Percentiles rank a stretch among this genome's conserved stretches.
Evolutionary conservation across 345 rosid species (phyloP).

Genomic region (Melaleuca quinquenervia): DNA sequence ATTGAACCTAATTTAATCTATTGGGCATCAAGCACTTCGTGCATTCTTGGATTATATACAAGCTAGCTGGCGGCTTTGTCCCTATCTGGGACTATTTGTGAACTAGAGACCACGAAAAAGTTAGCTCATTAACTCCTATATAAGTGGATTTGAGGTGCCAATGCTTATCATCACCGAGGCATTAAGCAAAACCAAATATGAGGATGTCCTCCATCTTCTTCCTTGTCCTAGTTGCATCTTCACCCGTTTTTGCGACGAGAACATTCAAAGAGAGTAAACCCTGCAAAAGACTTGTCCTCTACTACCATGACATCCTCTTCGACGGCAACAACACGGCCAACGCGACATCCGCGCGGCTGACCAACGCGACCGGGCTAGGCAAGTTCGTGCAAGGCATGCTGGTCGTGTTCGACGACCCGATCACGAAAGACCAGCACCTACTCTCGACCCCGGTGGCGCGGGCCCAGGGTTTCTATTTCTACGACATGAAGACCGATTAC

Average conservation of each 20-base stretch:
- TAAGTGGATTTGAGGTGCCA: not conserved
- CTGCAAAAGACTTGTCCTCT: slow-evolving; percentile 38
- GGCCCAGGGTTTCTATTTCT: slow-evolving; percentile 68
- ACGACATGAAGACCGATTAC: slow-evolving; percentile 29
- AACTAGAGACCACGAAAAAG: not conserved
- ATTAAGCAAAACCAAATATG: not conserved
- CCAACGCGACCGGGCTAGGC: slow-evolving; percentile 24
- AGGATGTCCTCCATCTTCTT: not conserved
- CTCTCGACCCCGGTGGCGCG: slow-evolving; percentile 31
- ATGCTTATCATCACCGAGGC: not conserved
- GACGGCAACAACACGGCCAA: slow-evolving; percentile 31
- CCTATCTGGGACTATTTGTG: not conserved
- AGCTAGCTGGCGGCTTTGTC: not conserved
- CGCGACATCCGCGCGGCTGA: slow-evolving; percentile 32
- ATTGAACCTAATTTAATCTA: not conserved
- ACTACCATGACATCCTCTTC: slow-evolving; percentile 48
- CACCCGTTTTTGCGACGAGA: slow-evolving; percentile 18
- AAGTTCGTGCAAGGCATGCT: slow-evolving; percentile 30
- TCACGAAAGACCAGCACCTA: slow-evolving; percentile 31
- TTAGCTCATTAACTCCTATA: not conserved
- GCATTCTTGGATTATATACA: not conserved
- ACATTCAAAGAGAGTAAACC: slow-evolving; percentile 14
- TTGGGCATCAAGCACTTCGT: not conserved
- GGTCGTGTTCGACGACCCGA: slow-evolving; percentile 51
- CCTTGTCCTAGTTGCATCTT: slow-evolving; percentile 41